Base-by-base conservation (phyloP, 202 grass and related monocot species). In the Setaria italica region DNA sequence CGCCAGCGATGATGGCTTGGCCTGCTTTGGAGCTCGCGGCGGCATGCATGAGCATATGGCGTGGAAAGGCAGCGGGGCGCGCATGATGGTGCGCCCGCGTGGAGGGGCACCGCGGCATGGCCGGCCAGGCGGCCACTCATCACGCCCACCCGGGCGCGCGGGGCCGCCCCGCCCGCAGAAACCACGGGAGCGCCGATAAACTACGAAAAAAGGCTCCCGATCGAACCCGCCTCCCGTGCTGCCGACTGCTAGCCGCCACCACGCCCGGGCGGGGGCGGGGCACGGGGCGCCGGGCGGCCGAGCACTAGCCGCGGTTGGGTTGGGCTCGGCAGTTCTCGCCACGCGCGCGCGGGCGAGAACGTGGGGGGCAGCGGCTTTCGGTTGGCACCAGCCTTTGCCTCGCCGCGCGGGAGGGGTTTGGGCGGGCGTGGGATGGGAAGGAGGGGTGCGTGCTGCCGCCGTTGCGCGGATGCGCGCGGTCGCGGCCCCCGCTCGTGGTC, bases 11-110 rank as follows among this genome's bases (percentile, higher is more conserved):
- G 79, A 70, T 70, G 39, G 64, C 48, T 14, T 7, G 59, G 50
- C 17, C 4, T 41, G 32, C 71, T 76, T 60, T 59, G 77, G 70
- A 34, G 30, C 6, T 70, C 17, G 72, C 73, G 49, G 30, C 35
- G 55, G 64, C 80, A 46, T 46, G 43, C 39, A 25, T 25, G 3
- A 48, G n/a, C 57, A 60, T 5, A 25, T 20, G 76, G 78, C 39
- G 51, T 34, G 71, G 64, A 72, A 85, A 43, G 83, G 78, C 56
- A 19, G 14, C 68, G 67, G 15, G n/a, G 70, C n/a, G 50, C 58
- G 69, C 76, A 85, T 81, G 60, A 76, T 77, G 71, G 34, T 81
- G 87, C 82, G n/a, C 70, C 77, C 77, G 82, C 63, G 16, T 17
- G 54, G 63, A 81, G 78, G 78, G 57, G 75, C 83, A 89, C 35